Percentiles rank a stretch among this genome's conserved stretches.
These are phyloP conservation scores for Rhododendron mucronatum DNA, from an alignment of 148 eudicot genomes.

Conservation along the genomic window DNA sequence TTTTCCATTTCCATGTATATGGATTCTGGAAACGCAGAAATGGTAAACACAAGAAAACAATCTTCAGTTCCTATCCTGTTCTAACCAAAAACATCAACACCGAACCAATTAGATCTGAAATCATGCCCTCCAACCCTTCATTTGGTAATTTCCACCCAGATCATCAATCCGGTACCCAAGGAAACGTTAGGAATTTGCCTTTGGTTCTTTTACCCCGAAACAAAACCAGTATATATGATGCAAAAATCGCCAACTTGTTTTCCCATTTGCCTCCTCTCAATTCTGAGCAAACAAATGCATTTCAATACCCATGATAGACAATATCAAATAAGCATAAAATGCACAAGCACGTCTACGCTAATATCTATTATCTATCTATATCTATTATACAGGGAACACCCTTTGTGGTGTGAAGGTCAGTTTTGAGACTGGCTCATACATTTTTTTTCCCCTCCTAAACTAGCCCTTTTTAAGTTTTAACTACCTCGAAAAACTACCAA, in stretches of 20 bases:
- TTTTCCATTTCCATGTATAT: background rate
- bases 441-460: background rate
- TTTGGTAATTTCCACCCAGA: background rate
- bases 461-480: background rate
- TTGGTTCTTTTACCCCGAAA: background rate
- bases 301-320: background rate
- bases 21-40: background rate
- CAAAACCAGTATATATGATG: too few species aligned
- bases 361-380: background rate
- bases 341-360: background rate
- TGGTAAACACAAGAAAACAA: background rate
- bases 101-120: background rate
- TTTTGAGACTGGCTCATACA: background rate
- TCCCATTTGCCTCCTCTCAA: background rate
- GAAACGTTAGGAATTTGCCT: background rate
- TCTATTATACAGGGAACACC: background rate
- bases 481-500: background rate
- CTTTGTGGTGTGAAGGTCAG: background rate
- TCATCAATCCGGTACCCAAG: background rate
- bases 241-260: background rate
- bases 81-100: background rate
- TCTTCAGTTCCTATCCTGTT: background rate
- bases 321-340: background rate
- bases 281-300: constrained; percentile 13
- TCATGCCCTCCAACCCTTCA: background rate